These are phyloP conservation scores for Macrolepiota fuliginosa DNA, from an alignment of 768 basidiomycete species.

Conservation along the genomic window DNA sequence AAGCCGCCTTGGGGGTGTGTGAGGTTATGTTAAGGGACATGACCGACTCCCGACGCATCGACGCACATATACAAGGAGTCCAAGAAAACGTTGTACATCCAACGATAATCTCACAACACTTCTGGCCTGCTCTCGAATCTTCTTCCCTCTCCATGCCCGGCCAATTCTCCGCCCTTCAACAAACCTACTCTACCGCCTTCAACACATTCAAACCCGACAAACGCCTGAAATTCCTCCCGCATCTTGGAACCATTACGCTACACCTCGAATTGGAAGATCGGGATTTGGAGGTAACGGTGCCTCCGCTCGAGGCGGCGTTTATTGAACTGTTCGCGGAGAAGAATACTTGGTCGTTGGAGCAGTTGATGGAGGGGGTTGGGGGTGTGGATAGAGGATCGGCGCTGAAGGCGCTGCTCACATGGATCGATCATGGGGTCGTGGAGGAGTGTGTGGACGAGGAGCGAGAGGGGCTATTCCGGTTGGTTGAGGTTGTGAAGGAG, in stretches of 20 bases:
- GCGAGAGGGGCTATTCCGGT: conserved; percentile 55
- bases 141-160: not conserved
- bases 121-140: conserved; percentile 88
- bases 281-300: conserved; percentile 68
- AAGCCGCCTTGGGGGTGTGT: conserved; percentile 88
- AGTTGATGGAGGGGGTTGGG: conserved; percentile 62
- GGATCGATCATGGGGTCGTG: conserved; percentile 81
- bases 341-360: conserved; percentile 63
- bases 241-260: conserved; percentile 81
- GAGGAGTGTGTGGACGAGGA: conserved; percentile 63
- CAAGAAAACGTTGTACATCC: conserved; percentile 75
- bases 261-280: conserved; percentile 85
- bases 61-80: conserved; percentile 59
- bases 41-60: conserved; percentile 89
- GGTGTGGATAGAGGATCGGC: conserved; percentile 54
- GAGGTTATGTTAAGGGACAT: conserved; percentile 99
- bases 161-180: conserved; percentile 54
- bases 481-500: conserved; percentile 72
- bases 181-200: conserved; percentile 75
- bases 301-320: conserved; percentile 88
- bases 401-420: conserved; percentile 61
- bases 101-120: conserved; percentile 88
- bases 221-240: conserved; percentile 82
- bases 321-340: conserved; percentile 73
- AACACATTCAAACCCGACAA: conserved; percentile 91